These are phyloP conservation scores for Ceratobasidium sp. DNA, from an alignment of 1,284 basidiomycete genomes.

Conservation along the genomic window DNA sequence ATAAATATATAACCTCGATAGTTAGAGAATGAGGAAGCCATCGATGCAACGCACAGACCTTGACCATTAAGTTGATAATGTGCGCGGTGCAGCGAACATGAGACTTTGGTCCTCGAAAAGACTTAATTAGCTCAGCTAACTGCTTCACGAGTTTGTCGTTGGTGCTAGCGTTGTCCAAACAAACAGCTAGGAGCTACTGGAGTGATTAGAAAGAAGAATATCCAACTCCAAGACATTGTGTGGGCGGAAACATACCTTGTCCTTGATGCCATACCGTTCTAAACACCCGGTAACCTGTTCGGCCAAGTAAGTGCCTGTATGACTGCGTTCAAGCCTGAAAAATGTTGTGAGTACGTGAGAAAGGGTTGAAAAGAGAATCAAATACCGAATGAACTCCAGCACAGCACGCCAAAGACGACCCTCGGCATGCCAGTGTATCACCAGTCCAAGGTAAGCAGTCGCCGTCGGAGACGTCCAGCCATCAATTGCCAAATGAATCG, in stretches of 20 bases:
- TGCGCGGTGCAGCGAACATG: slow-evolving; percentile 16
- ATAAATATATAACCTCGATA: background rate
- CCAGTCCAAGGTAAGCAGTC: background rate
- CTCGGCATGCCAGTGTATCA: background rate
- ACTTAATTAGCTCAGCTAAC: background rate
- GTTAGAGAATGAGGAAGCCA: background rate
- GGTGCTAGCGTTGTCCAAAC: slow-evolving; percentile 6
- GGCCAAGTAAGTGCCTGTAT: slow-evolving; percentile 6
- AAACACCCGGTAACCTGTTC: slow-evolving; percentile 5
- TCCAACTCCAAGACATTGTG: background rate
- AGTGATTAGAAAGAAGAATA: no score
- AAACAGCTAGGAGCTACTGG: background rate
- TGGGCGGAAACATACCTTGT: background rate
- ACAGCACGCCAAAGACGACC: slow-evolving; percentile 12
- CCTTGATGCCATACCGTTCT: background rate
- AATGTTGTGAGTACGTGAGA: no score
- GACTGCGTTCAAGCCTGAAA: background rate
- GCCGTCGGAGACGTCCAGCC: slow-evolving; percentile 17
- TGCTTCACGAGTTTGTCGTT: background rate
- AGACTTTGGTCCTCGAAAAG: background rate
- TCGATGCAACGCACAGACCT: background rate
- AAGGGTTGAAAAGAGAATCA: no score
- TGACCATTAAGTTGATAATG: slow-evolving; percentile 22
- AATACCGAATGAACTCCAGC: background rate
- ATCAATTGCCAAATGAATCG: slow-evolving; percentile 6